Evolutionary conservation across 108 stramenopile species (phyloP), one percentile per base, ranked within the genome.

Genomic region (Stephanodiscus minutulus): DNA sequence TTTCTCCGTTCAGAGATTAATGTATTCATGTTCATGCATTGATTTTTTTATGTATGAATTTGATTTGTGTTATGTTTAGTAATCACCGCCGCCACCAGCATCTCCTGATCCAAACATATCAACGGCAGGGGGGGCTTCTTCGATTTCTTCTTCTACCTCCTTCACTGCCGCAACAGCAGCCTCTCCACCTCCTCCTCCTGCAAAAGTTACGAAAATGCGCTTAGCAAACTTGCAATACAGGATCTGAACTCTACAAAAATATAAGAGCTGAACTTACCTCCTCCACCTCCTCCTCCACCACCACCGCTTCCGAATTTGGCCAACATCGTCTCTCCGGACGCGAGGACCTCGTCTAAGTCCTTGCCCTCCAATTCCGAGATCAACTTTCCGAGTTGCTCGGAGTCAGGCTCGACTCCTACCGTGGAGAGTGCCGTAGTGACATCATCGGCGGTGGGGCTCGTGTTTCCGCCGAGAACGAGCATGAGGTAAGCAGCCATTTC

Each of bases 301-400:
- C 96, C 96, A 31, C 96, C 97, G 57, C 96, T 95, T 62, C 98
- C 98, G 71, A 96, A 94, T 73, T 89, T 94, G 66, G 96, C 96
- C 48, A 98, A 91, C 66, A 86, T 79, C 60, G 61, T 87, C 72
- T 82, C 87, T 73, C 98, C 98, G 37, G 80, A 76, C 57, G 61
- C 87, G 44, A 99, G 82, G 44, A 98, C 64, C 74, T 96, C 97
- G 37, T 44, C 63, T 58, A 99, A 65, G 67, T 96, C 94, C 93
- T 99, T 98, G 62, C 97, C 98, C 64, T 96, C 97, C 60, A 99
- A 60, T 55, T 96, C 96, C 20, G 85, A 61, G 47, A 98, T 71
- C 58, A 98, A 79, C 11, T 50, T 70, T 60, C 53, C 64, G 24
- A 97, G 85, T 47, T 74, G 68, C 33, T 72, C 95, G 8, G 80